A percentile compares a stretch with the other conserved stretches of the same genome.
Conservation (phyloP, 768 basidiomycete species). For the Chlorophyllum brunneum region DNA sequence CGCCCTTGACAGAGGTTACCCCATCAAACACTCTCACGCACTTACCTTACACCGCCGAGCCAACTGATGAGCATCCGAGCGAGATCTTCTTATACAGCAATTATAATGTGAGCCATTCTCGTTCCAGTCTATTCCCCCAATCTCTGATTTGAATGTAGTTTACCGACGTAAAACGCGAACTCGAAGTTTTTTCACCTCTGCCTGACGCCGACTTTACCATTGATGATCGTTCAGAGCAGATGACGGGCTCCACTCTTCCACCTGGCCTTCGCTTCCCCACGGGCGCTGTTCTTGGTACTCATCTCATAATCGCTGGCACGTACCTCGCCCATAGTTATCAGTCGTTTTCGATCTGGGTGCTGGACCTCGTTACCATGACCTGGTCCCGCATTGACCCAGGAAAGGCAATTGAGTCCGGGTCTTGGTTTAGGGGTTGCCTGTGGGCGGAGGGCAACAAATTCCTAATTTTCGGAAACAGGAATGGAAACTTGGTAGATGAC, state of each 20-base stretch:
- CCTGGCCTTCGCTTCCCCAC: slow-evolving; percentile 96
- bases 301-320: slow-evolving; percentile 92
- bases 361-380: slow-evolving; percentile 77
- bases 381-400: slow-evolving; percentile 91
- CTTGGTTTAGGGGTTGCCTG: slow-evolving; percentile 91
- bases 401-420: slow-evolving; percentile 78
- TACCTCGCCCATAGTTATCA: slow-evolving; percentile 94
- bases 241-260: slow-evolving; percentile 81
- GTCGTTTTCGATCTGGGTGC: slow-evolving; percentile 94
- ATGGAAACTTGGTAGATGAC: slow-evolving; percentile 86
- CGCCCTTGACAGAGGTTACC: slow-evolving; percentile 44
- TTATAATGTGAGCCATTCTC: slow-evolving; percentile 69
- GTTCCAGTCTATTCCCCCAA: slow-evolving; percentile 7
- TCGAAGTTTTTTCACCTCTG: slow-evolving; percentile 85
- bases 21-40: slow-evolving; percentile 59
- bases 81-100: slow-evolving; percentile 94
- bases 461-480: slow-evolving; percentile 85
- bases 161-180: slow-evolving; percentile 91
- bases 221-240: slow-evolving; percentile 73
- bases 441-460: slow-evolving; percentile 85
- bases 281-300: slow-evolving; percentile 85
- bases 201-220: slow-evolving; percentile 75
- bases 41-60: slow-evolving; percentile 71
- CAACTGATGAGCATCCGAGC: slow-evolving; percentile 72
- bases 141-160: slow-evolving; percentile 46